A percentile compares a stretch with the other conserved stretches of the same genome.
Conservation (phyloP, 441 rosid genomes). For the Aleurites moluccanus region DNA sequence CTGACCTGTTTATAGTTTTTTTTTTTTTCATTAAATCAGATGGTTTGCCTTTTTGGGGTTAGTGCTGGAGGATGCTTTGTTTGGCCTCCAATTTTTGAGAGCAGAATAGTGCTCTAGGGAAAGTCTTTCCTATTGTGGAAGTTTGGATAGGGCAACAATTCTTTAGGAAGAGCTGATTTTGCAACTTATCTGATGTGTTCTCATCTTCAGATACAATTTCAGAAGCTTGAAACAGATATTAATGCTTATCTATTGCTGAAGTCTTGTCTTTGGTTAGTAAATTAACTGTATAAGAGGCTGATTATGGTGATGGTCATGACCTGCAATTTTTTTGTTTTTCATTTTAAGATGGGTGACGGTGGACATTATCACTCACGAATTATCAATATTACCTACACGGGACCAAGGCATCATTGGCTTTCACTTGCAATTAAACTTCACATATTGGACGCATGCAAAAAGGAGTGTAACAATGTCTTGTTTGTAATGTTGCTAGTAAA, state of each 20-base stretch:
- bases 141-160: not conserved
- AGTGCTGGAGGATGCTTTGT: not conserved
- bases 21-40: not conserved
- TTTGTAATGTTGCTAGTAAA: too few species aligned
- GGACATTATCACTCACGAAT: too few species aligned
- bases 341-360: too few species aligned
- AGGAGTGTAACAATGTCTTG: too few species aligned
- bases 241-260: not conserved
- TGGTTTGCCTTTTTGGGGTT: not conserved
- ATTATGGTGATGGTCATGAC: too few species aligned
- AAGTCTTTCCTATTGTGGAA: constrained; percentile 10
- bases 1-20: not conserved
- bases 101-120: constrained; percentile 18
- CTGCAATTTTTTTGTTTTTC: too few species aligned
- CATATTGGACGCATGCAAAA: too few species aligned
- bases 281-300: too few species aligned
- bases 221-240: not conserved
- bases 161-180: not conserved
- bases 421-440: too few species aligned
- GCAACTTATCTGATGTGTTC: not conserved
- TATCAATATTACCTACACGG: too few species aligned
- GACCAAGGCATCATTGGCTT: too few species aligned
- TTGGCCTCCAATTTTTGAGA: constrained; percentile 8
- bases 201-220: not conserved
- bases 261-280: too few species aligned